Conservation (phyloP, 371 early-diverging fungal genomes). For the Mortierella sp. region DNA sequence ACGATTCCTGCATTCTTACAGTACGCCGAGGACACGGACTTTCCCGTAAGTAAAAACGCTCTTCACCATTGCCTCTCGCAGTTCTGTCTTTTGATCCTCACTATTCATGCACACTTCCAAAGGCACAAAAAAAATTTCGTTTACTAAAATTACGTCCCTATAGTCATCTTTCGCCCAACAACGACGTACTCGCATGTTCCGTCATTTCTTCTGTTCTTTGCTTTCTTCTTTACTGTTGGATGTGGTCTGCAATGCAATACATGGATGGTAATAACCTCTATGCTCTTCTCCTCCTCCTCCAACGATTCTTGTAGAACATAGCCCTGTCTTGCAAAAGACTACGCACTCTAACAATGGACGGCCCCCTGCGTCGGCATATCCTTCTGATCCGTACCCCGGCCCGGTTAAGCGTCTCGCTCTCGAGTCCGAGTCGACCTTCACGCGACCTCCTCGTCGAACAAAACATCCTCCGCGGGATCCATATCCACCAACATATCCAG, state of each 20-base stretch:
- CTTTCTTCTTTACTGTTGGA: background rate
- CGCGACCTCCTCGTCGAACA: constrained; percentile 27
- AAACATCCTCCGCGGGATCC: constrained; percentile 43
- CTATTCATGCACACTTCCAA: background rate
- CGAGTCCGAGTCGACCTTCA: constrained; percentile 18
- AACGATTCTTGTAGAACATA: constrained; percentile 25
- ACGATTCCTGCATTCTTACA: background rate
- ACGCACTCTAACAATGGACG: constrained; percentile 31
- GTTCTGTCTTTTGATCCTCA: background rate
- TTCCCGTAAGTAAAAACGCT: background rate
- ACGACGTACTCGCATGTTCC: background rate
- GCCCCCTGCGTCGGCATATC: constrained; percentile 39
- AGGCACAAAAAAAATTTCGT: background rate
- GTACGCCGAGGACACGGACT: constrained; percentile 36
- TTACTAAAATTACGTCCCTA: background rate
- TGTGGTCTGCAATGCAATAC: background rate
- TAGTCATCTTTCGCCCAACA: background rate
- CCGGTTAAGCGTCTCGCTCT: constrained; percentile 34
- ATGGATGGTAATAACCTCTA: background rate
- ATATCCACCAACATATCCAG: constrained; percentile 36
- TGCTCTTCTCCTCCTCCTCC: background rate
- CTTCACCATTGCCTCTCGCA: background rate
- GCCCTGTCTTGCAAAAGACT: constrained; percentile 34
- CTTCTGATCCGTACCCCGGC: constrained; percentile 48
- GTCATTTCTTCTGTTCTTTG: background rate